Evolutionary conservation across 2,329 filamentous ascomycete species (phyloP), one percentile per base, ranked within the genome.

Genomic region (Diaporthe destruens): DNA sequence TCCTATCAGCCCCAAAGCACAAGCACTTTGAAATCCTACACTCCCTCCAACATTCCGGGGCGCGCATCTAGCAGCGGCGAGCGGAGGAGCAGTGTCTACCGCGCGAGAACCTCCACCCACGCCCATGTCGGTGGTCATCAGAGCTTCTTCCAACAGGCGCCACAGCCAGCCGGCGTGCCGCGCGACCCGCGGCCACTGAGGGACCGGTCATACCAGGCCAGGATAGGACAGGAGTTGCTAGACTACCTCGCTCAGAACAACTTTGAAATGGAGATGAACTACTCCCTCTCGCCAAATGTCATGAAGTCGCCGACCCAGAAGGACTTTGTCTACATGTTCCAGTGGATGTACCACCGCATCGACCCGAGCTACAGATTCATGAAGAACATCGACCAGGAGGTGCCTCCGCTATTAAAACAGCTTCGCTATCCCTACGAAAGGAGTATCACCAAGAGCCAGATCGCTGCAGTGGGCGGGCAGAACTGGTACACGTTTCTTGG

Each of bases 231-330:
- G 77, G 95, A 99, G 79, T 84, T 99, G 71, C 85, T 97, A 76
- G 96, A 99, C 76, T 99, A 97, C 80, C 88, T 99, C 80, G 92
- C 94, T 0, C 92, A 95, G 72, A 92, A 98, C 81, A 98, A 98
- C 80, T 99, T 98, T 79, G 96, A 99, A 82, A 91, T 98, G 88
- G 95, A 98, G 77, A 98, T 97, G 92, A 98, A 97, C 83, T 94
- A 98, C 81, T 92, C 91, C 1, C 86, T 99, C n/a, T 94, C 94
- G 0, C 92, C 93, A 75, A 98, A 98, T 78, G 93, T 94, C 8
- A 91, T 98, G 80, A 96, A 94, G 78, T 97, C 94, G 55, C 97
- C 96, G 0, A 99, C 96, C 0, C 96, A 98, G 78, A 99, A 99
- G 80, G 96, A 99, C 81, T 99, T 99, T 85, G 96, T 97, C 79